Evolutionary conservation across 176 grass and related monocot genomes (phyloP), one percentile per base, ranked within the genome.

Genomic region (Oryza longistaminata): DNA sequence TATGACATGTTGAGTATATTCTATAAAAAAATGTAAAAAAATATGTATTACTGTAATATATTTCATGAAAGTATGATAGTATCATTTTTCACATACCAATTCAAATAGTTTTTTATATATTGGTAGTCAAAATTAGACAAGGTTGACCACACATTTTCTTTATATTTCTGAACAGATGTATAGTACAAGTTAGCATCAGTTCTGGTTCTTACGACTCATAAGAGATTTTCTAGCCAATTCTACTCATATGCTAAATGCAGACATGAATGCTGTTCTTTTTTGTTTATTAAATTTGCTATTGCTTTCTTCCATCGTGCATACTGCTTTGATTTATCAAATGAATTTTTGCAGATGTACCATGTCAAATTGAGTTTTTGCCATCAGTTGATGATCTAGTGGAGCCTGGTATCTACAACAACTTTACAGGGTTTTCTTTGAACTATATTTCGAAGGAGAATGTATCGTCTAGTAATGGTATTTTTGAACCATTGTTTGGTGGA

Each of bases 321-420:
- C 24, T 21, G 24, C n/a, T 89, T 49, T 64, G 27, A 85, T 70
- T 74, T 79, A 70, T 21, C 74, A 10, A 77, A 85, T 76, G 10
- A 75, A 87, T 84, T 25, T 73, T 91, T 91, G 85, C 87, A 98
- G 93, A 98, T 88, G 73, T 78, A 70, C 85, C 82, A 9, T 95
- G 93, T 86, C 79, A 93, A 84, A 94, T 95, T 76, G 87, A 90
- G 13, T 92, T 98, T 83, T 50, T 80, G 24, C 74, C 86, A 24
- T 89, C 83, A 22, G 73, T 93, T 90, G 91, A 93, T 73, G 69
- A 84, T 77, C 79, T 93, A 44, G 64, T 95, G 37, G 83, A 98
- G 72, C 91, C 89, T 70, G 58, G 37, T 66, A 52, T 48, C 43
- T 92, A 85, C 83, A 78, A 82, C 49, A 98, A 95, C 55, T 98